A percentile compares a stretch with the other conserved stretches of the same genome.
phyloP scores from a whole-genome alignment of 768 basidiomycete genomes.

The Boletus sp. region DNA sequence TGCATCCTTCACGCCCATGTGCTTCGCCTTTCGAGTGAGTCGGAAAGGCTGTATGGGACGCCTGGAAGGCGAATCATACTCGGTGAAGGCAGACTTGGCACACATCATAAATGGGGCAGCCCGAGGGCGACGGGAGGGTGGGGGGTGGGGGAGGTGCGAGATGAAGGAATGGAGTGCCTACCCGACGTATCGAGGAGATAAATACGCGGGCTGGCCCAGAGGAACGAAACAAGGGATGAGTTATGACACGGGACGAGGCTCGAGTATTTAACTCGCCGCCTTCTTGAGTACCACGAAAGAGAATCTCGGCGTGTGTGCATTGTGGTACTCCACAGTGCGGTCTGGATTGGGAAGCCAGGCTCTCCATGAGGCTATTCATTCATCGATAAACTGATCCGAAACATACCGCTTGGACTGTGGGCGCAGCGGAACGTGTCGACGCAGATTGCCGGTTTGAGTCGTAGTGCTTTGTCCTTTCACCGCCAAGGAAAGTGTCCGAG shows the following conservation, averaged over 20 bases:
- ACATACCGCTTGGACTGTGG: slow-evolving; percentile 1
- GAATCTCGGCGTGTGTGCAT: slow-evolving; percentile 14
- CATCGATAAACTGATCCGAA: slow-evolving; percentile 6
- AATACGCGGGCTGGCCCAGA: not conserved
- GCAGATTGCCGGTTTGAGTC: slow-evolving; percentile 13
- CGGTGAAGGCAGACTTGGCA: not conserved
- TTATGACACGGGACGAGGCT: not conserved
- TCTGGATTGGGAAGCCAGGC: slow-evolving; percentile 13
- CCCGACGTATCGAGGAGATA: slow-evolving; percentile 5
- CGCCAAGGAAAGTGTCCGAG: not conserved
- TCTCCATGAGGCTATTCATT: slow-evolving; percentile 19
- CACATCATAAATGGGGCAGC: slow-evolving; percentile 10
- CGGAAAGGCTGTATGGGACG: slow-evolving; percentile 7
- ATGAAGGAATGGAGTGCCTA: not conserved
- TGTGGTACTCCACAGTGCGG: slow-evolving; percentile 21
- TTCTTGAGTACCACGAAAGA: slow-evolving; percentile 1
- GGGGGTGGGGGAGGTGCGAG: not conserved
- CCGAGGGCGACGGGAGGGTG: not conserved
- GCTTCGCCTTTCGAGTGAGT: slow-evolving; percentile 12
- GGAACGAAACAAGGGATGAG: not conserved
- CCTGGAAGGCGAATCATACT: slow-evolving; percentile 6
- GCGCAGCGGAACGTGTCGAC: slow-evolving; percentile 7
- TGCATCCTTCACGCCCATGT: slow-evolving; percentile 15
- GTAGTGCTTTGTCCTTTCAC: slow-evolving; percentile 1
- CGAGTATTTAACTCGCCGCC: slow-evolving; percentile 25